Evolutionary conservation across 805 yeast genomes (phyloP).

Genomic region (Kazachstania viticola): DNA sequence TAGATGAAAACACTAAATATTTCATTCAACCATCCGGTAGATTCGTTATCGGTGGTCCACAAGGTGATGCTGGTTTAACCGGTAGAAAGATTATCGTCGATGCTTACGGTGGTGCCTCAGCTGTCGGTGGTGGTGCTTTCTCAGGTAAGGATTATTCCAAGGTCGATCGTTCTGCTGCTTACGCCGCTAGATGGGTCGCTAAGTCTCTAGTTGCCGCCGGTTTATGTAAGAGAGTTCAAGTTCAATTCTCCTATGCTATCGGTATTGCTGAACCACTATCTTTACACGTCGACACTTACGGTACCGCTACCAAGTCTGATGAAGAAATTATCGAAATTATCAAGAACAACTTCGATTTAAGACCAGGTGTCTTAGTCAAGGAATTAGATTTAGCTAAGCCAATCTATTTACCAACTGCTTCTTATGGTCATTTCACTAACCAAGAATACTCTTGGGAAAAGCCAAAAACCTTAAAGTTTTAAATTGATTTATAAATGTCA

Average conservation of each 20-base stretch:
- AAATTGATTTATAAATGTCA: slow-evolving; percentile 15
- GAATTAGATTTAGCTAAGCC: slow-evolving; percentile 98
- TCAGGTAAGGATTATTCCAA: slow-evolving; percentile 99
- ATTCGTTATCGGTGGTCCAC: slow-evolving; percentile 99
- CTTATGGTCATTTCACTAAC: slow-evolving; percentile 99
- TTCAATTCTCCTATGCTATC: slow-evolving; percentile 97
- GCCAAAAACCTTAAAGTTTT: slow-evolving; percentile 68
- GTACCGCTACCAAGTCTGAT: slow-evolving; percentile 85
- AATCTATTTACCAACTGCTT: slow-evolving; percentile 97
- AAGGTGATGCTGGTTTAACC: slow-evolving; percentile 99
- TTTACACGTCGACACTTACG: slow-evolving; percentile 94
- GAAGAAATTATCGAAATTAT: slow-evolving; percentile 86
- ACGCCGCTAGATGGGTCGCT: slow-evolving; percentile 99
- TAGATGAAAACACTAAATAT: slow-evolving; percentile 91
- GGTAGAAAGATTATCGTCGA: slow-evolving; percentile 99
- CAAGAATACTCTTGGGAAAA: slow-evolving; percentile 98
- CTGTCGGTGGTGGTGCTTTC: slow-evolving; percentile 99
- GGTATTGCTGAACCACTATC: slow-evolving; percentile 99
- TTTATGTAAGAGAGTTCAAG: slow-evolving; percentile 92
- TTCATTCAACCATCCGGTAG: slow-evolving; percentile 99
- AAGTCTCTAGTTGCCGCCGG: slow-evolving; percentile 93
- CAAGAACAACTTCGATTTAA: slow-evolving; percentile 90
- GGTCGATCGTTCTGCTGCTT: slow-evolving; percentile 99
- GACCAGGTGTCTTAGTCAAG: slow-evolving; percentile 98
- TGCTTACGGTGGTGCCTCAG: slow-evolving; percentile 99